A percentile compares a stretch with the other conserved stretches of the same genome.
Evolutionary conservation across 805 yeast species (phyloP).

Genomic region (Starmerella stigmatis): DNA sequence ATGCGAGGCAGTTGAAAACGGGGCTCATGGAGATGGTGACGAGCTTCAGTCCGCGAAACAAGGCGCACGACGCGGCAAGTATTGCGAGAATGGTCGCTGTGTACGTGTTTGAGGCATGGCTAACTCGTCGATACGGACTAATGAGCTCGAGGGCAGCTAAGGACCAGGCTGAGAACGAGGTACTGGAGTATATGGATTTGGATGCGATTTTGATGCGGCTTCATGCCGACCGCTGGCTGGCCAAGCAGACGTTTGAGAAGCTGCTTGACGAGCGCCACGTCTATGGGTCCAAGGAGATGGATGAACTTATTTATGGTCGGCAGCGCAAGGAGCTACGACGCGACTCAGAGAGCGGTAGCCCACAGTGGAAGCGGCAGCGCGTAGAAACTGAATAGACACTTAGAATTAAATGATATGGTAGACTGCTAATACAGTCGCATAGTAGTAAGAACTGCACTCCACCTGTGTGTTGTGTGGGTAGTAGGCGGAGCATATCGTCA

Average conservation of each 20-base stretch:
- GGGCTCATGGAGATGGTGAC: slow-evolving; percentile 7
- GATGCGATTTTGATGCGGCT: background rate
- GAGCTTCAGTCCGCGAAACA: slow-evolving; percentile 8
- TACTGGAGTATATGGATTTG: slow-evolving; percentile 10
- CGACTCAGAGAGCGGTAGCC: background rate
- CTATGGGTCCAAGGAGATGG: slow-evolving; percentile 10
- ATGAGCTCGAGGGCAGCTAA: background rate
- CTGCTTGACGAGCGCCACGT: slow-evolving; percentile 8
- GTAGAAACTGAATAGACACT: no score
- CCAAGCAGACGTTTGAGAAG: background rate
- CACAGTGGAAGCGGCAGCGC: background rate
- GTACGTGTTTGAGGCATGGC: slow-evolving; percentile 15
- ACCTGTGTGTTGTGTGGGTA: no score
- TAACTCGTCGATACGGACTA: slow-evolving; percentile 12
- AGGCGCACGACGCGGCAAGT: background rate
- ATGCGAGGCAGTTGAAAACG: slow-evolving; percentile 9
- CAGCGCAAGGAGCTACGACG: no score
- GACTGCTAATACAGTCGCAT: no score
- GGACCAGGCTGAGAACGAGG: background rate
- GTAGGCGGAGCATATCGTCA: no score
- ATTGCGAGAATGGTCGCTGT: slow-evolving; percentile 3
- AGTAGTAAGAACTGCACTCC: no score
- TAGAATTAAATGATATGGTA: no score
- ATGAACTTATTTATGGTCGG: slow-evolving; percentile 4
- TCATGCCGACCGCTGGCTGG: background rate